Evolutionary conservation across 2,329 filamentous ascomycete genomes (phyloP), one percentile per base, ranked within the genome.

Genomic region (Rosellinia necatrix): DNA sequence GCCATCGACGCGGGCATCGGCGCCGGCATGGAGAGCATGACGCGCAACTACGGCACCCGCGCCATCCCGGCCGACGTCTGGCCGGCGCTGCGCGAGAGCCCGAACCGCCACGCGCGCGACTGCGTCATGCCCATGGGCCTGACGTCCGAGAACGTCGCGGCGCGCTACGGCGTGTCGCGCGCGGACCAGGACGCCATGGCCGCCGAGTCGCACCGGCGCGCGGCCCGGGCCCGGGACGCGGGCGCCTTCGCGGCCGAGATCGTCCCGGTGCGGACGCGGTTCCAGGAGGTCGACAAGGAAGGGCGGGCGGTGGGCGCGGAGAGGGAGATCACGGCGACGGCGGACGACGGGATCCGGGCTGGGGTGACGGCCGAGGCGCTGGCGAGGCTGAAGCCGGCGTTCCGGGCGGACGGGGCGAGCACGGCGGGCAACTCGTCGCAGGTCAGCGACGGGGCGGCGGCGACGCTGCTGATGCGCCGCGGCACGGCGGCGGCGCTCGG

Each of bases 1-100:
- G 82, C 84, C 64, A 88, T 93, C 48, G 82, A 86, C 59, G 79
- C 81, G 0, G 92, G 91, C 57, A 85, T 97, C 59, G 92, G 87
- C 8, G 92, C 90, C 2, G 92, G 92, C 25, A 96, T 96, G 90
- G 92, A 97, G 81, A 93, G 89, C 76, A 97, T 97, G 92, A 96
- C 91, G 61, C 78, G 88, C 63, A 96, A 96, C 75, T 97, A 97
- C 74, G 92, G 87, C 48, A 85, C 79, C 22, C 79, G 86, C 54
- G 92, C 92, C n/a, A 94, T 97, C 38, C 92, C 92, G 0, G 87
- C 86, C 0, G 84, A 91, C 61, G 74, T 91, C 9, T 96, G 91
- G 91, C 86, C 88, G 0, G 86, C 82, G 48, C 76, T 96, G 58
- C 83, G 78, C 65, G 81, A 3, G 74, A 76, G 1, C 81, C 82